A percentile compares a stretch with the other conserved stretches of the same genome.
These are phyloP conservation scores for Hymenotorrendiella dingleyae DNA, from an alignment of 2,329 filamentous ascomycete genomes.

Conservation along the genomic window DNA sequence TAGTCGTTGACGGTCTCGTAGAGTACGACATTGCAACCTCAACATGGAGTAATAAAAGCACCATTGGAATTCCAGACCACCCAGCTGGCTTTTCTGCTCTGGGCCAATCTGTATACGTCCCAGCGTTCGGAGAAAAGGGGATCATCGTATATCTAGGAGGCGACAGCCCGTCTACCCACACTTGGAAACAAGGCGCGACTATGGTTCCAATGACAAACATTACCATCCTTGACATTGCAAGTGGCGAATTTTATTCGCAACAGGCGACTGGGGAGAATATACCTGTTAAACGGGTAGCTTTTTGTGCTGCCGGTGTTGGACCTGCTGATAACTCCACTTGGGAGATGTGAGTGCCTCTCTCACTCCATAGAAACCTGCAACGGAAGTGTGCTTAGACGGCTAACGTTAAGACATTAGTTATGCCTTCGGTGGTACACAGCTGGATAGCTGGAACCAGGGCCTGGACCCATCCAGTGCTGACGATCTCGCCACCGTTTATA, in stretches of 20 bases:
- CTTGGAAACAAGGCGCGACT: not conserved
- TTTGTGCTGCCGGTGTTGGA: conserved; percentile 7
- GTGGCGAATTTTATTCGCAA: conserved; percentile 9
- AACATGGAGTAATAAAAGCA: conserved; percentile 6
- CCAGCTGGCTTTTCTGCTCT: not conserved
- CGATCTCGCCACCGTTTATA: conserved; percentile 9
- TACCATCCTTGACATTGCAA: conserved; percentile 10
- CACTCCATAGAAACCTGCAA: too few relatives aligned
- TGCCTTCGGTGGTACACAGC: not conserved
- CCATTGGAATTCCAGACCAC: not conserved
- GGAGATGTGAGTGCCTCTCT: conserved; percentile 12
- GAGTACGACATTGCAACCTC: conserved; percentile 6
- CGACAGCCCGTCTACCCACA: conserved; percentile 1
- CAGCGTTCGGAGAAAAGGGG: conserved; percentile 10
- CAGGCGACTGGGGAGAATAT: conserved; percentile 3
- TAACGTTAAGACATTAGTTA: too few relatives aligned
- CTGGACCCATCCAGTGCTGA: not conserved
- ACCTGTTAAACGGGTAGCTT: conserved; percentile 2
- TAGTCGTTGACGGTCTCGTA: conserved; percentile 5
- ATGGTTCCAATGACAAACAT: conserved; percentile 3
- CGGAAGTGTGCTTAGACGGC: too few relatives aligned
- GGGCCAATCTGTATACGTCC: conserved; percentile 9
- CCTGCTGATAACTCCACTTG: conserved; percentile 7
- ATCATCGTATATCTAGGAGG: conserved; percentile 12
- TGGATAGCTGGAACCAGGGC: not conserved